Percentiles rank a stretch among this genome's conserved stretches.
Conservation (phyloP, 495 filamentous ascomycete species). For the Aspergillus nidulans region DNA sequence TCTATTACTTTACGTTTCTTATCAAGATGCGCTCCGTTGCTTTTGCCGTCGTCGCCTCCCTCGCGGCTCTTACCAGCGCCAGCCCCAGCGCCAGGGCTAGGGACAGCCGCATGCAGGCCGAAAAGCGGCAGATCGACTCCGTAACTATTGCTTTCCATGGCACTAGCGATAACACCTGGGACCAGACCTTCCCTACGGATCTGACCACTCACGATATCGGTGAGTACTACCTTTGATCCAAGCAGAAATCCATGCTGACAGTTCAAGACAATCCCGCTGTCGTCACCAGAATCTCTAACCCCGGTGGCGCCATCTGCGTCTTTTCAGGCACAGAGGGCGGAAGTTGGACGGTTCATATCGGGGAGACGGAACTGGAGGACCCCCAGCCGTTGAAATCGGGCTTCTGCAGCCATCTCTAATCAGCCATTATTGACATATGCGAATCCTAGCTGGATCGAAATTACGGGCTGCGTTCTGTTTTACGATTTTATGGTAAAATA, state of each 20-base stretch:
- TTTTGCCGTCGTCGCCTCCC: not conserved
- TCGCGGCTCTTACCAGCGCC: not conserved
- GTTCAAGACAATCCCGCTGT: not conserved
- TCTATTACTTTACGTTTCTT: not conserved
- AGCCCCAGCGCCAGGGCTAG: not conserved
- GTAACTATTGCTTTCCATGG: not conserved
- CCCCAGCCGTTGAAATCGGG: not conserved
- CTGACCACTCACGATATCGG: not conserved
- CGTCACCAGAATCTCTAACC: not conserved
- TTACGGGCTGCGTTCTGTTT: no score
- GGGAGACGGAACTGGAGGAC: not conserved
- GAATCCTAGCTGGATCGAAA: no score
- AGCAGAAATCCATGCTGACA: not conserved
- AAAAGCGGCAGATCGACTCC: not conserved
- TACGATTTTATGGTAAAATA: no score
- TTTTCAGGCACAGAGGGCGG: not conserved
- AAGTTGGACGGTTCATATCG: not conserved
- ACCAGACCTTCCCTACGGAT: not conserved
- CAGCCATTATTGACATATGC: no score
- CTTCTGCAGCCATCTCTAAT: conserved; percentile 20
- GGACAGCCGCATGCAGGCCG: not conserved
- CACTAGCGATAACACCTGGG: not conserved
- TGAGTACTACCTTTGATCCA: not conserved
- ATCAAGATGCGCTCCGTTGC: not conserved
- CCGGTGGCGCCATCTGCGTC: not conserved